Evolutionary conservation across 768 basidiomycete genomes (phyloP), one percentile per base, ranked within the genome.

Genomic region (Mycena capillaripes): DNA sequence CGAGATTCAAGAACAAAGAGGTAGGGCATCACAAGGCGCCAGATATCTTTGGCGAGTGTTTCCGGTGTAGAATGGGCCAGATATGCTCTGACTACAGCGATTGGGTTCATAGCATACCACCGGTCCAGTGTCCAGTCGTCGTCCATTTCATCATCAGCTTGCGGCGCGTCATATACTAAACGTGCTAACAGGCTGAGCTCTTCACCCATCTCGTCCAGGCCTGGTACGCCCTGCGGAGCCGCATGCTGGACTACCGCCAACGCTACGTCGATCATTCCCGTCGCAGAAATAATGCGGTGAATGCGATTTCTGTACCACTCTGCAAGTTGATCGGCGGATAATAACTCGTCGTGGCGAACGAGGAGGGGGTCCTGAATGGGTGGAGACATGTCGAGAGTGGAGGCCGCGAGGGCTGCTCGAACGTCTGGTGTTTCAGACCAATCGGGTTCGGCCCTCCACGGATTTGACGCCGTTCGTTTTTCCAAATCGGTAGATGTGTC

Each of bases 1-100:
- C 93, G 92, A 25, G 95, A 88, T 81, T 98, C 97, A 32, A 99
- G 86, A 27, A 98, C 96, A 75, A 93, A 97, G 0, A 99, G 89
- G 80, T 98, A 99, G 3, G 97, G 97, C 81, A 96, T 87, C 40
- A 97, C 95, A 40, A 98, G 91, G 34, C 87, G 88, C 27, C 87
- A 83, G 48, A 99, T 91, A 75, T 96, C 92, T 52, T 81, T 79
- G 2, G 91, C 87, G 23, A 99, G 77, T 21, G 89, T 89, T 2
- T 88, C 85, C 4, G 93, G 85, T 2, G 90, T 90, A 6, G 97
- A 94, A 79, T 92, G 83, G 4, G 88, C 82, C 12, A 98, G 89
- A 80, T 97, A 98, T 46, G 93, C 93, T 12, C 82, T 82, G 65
- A 99, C 85, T 25, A 95, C 88, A 9, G 89, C 84, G 6, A 86